Conservation (phyloP, 108 stramenopile genomes). For the Fragilaria radians region DNA sequence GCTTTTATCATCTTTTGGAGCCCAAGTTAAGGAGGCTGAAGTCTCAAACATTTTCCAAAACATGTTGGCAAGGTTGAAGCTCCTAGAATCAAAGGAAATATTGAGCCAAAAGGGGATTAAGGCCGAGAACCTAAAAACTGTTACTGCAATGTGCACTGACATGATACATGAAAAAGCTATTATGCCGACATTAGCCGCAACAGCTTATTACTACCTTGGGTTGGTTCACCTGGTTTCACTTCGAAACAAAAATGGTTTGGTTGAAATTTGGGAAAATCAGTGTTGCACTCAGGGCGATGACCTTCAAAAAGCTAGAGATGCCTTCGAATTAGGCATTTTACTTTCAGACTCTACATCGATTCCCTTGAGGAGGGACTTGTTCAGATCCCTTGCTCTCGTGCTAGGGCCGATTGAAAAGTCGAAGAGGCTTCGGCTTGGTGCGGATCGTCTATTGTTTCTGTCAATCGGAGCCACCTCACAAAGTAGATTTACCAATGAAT, state of each 20-base stretch:
- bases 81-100: conserved; percentile 5
- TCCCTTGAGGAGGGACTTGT: conserved; percentile 38
- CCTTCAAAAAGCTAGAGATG: conserved; percentile 16
- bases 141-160: conserved; percentile 14
- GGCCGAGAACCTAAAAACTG: background rate
- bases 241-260: conserved; percentile 26
- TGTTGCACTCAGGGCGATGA: background rate
- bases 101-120: background rate
- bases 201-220: conserved; percentile 46
- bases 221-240: conserved; percentile 27
- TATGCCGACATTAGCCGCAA: conserved; percentile 19
- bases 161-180: conserved; percentile 3
- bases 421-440: background rate
- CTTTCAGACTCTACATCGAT: conserved; percentile 23
- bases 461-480: conserved; percentile 31
- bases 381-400: conserved; percentile 58
- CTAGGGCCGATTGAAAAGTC: conserved; percentile 29
- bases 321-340: conserved; percentile 17
- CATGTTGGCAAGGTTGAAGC: background rate
- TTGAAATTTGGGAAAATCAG: conserved; percentile 28
- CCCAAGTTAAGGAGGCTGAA: background rate
- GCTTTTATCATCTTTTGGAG: background rate
- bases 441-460: conserved; percentile 24
- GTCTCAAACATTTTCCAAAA: background rate
- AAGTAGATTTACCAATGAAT: background rate